Evolutionary conservation across 345 rosid species (phyloP).

Genomic region (Lumnitzera littorea): DNA sequence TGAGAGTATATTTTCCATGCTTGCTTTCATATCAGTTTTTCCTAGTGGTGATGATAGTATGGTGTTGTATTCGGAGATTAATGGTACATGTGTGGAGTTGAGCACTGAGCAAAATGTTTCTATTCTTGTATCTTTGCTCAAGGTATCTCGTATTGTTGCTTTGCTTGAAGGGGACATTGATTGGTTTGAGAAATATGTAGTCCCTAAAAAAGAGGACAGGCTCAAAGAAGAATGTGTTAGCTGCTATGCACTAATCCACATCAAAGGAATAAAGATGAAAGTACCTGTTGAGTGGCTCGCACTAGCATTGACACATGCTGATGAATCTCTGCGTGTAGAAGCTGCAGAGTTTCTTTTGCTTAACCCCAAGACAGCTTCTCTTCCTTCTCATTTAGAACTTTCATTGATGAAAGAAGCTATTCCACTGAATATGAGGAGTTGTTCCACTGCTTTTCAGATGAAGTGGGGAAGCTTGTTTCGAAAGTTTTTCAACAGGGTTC

Average conservation of each 20-base stretch:
- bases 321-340: slow-evolving; percentile 88
- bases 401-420: slow-evolving; percentile 67
- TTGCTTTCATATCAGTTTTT: slow-evolving; percentile 55
- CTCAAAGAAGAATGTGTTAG: slow-evolving; percentile 22
- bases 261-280: slow-evolving; percentile 67
- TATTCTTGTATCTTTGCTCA: slow-evolving; percentile 69
- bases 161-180: slow-evolving; percentile 89
- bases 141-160: slow-evolving; percentile 86
- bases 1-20: slow-evolving; percentile 87
- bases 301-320: slow-evolving; percentile 81
- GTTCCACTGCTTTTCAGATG: slow-evolving; percentile 95
- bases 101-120: slow-evolving; percentile 74
- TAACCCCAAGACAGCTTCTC: slow-evolving; percentile 80
- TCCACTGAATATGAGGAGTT: slow-evolving; percentile 94
- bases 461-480: slow-evolving; percentile 92
- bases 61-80: slow-evolving; percentile 27
- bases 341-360: slow-evolving; percentile 94
- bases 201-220: slow-evolving; percentile 5
- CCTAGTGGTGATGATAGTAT: slow-evolving; percentile 40
- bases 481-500: slow-evolving; percentile 84
- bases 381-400: slow-evolving; percentile 84
- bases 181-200: slow-evolving; percentile 21
- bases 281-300: slow-evolving; percentile 75
- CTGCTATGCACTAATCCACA: slow-evolving; percentile 44
- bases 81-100: slow-evolving; percentile 29